phyloP scores from a whole-genome alignment of 306 rosid species.

The Pyrus pyrifolia region DNA sequence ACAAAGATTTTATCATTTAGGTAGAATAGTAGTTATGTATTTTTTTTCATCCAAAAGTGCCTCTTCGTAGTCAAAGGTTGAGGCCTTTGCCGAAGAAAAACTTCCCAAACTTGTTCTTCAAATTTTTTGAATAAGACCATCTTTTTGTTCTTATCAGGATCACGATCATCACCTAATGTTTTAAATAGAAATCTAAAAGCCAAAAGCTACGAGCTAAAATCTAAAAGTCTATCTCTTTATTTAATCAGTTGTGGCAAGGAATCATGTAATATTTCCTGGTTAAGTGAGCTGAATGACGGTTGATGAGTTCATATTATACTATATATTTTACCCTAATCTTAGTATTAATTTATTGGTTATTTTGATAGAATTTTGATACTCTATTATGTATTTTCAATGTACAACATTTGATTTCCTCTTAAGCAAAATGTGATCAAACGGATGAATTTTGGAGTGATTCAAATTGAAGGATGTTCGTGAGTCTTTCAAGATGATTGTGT shows the following conservation, averaged over 20 bases:
- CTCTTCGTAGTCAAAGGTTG: constrained; percentile 46
- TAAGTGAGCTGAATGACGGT: not conserved
- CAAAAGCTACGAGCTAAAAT: not conserved
- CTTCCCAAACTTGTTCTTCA: constrained; percentile 16
- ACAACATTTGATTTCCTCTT: too few relatives aligned
- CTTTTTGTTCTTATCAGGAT: constrained; percentile 1
- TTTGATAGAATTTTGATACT: too few relatives aligned
- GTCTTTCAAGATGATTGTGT: too few relatives aligned
- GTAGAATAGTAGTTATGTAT: constrained; percentile 9
- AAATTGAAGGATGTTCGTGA: too few relatives aligned
- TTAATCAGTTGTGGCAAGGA: not conserved
- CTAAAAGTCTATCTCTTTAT: not conserved
- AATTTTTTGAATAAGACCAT: not conserved
- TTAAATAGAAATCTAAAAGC: not conserved
- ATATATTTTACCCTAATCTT: too few relatives aligned
- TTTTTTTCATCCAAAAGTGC: constrained; percentile 19
- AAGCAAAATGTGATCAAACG: too few relatives aligned
- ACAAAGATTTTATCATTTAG: constrained; percentile 22
- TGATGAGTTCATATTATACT: too few relatives aligned
- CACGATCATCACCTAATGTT: not conserved
- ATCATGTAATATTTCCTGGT: not conserved
- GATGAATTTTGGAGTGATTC: too few relatives aligned
- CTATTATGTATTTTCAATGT: too few relatives aligned
- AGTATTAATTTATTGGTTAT: too few relatives aligned
- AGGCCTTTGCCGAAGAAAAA: constrained; percentile 24